Evolutionary conservation across 345 rosid species (phyloP).

Genomic region (Leavenworthia alabamica): DNA sequence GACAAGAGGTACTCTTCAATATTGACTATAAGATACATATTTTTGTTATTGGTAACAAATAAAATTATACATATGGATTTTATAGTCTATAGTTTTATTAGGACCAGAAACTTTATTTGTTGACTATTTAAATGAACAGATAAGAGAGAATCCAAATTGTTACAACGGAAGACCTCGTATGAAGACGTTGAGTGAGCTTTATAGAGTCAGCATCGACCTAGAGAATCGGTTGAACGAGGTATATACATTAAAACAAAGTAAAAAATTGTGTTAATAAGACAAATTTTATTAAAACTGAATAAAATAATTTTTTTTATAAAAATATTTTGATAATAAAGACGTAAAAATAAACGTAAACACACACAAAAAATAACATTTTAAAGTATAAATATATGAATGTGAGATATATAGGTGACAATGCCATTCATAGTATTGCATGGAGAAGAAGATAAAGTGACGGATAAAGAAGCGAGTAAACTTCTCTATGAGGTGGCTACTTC

Average conservation of each 20-base stretch:
- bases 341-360: background rate
- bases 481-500: constrained; percentile 47
- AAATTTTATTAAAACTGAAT: background rate
- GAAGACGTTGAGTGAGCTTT: constrained; percentile 62
- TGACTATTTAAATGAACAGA: constrained; percentile 25
- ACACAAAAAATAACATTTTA: background rate
- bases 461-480: constrained; percentile 48
- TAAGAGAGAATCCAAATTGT: constrained; percentile 60
- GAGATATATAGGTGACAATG: constrained; percentile 44
- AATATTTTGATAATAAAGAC: background rate
- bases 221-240: constrained; percentile 62
- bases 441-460: constrained; percentile 77
- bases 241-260: background rate
- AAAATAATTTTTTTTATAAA: background rate
- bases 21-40: no score
- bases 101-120: background rate
- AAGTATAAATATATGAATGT: background rate
- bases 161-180: constrained; percentile 65
- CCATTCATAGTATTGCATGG: constrained; percentile 84
- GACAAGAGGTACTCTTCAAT: constrained; percentile 69
- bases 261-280: no score
- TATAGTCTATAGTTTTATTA: background rate
- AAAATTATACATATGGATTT: background rate
- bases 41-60: background rate
- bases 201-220: constrained; percentile 43